Conservation (phyloP, 2,329 filamentous ascomycete species). For the Aspergillus proliferans region DNA sequence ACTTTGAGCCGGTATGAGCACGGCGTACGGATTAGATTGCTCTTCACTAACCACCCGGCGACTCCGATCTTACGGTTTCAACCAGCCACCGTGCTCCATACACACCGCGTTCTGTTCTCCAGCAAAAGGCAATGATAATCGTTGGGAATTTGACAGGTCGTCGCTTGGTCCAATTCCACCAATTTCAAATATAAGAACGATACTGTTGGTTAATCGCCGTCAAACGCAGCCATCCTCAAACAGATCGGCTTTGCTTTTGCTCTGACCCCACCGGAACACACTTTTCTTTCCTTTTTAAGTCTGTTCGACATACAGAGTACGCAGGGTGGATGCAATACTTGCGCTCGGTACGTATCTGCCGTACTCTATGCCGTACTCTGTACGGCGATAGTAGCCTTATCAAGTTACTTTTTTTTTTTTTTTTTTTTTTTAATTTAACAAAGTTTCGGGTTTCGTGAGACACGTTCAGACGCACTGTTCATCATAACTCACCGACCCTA, state of each 20-base stretch:
- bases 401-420: no score
- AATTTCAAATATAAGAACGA: background rate
- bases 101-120: background rate
- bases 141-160: background rate
- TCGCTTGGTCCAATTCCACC: background rate
- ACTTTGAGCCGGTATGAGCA: background rate
- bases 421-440: no score
- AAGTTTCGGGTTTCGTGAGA: no score
- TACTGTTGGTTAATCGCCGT: background rate
- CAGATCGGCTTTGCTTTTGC: background rate
- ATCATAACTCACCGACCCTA: no score
- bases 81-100: background rate
- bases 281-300: background rate
- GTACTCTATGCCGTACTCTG: no score
- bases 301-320: background rate
- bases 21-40: background rate
- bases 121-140: background rate
- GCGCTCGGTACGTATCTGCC: no score
- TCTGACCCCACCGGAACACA: background rate
- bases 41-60: background rate
- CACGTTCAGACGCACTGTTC: no score
- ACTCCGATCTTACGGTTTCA: background rate
- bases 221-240: background rate
- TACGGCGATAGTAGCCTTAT: no score
- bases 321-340: no score